These are phyloP conservation scores for Kwoniella sp. DNA, from an alignment of 768 basidiomycete genomes.

Conservation along the genomic window DNA sequence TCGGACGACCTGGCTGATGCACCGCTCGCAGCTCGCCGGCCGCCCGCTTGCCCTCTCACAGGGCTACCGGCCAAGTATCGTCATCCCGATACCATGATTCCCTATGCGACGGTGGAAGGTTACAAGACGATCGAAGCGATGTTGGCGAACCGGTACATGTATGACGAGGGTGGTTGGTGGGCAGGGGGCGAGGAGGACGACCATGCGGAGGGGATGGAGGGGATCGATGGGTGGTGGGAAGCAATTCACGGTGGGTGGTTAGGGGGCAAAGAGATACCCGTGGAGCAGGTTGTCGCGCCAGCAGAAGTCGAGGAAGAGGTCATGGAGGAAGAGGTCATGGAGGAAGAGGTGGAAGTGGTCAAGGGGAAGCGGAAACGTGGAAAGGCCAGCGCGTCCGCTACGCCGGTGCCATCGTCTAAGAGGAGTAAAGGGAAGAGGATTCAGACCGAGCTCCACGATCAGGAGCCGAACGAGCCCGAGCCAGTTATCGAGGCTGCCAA, in stretches of 20 bases:
- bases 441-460: neutral
- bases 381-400: neutral
- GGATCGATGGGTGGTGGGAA: slow-evolving; percentile 36
- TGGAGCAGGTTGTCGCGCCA: too few species aligned
- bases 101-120: slow-evolving; percentile 67
- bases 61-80: slow-evolving; percentile 71
- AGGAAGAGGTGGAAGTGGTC: slow-evolving; percentile 1
- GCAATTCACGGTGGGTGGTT: slow-evolving; percentile 37
- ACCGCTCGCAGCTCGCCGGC: slow-evolving; percentile 58
- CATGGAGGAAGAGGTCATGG: neutral
- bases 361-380: slow-evolving; percentile 7
- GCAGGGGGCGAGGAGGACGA: slow-evolving; percentile 41
- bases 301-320: slow-evolving; percentile 1
- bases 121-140: slow-evolving; percentile 63
- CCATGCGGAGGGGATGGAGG: slow-evolving; percentile 35
- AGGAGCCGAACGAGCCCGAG: neutral
- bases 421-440: slow-evolving; percentile 1
- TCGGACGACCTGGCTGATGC: neutral
- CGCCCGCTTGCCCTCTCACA: slow-evolving; percentile 68
- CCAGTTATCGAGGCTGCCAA: neutral
- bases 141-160: slow-evolving; percentile 66
- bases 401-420: neutral
- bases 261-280: slow-evolving; percentile 19
- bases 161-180: slow-evolving; percentile 52
- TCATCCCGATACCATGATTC: slow-evolving; percentile 74